Conservation (phyloP, 2,329 filamentous ascomycete species). For the Furcasterigmium sp. region DNA sequence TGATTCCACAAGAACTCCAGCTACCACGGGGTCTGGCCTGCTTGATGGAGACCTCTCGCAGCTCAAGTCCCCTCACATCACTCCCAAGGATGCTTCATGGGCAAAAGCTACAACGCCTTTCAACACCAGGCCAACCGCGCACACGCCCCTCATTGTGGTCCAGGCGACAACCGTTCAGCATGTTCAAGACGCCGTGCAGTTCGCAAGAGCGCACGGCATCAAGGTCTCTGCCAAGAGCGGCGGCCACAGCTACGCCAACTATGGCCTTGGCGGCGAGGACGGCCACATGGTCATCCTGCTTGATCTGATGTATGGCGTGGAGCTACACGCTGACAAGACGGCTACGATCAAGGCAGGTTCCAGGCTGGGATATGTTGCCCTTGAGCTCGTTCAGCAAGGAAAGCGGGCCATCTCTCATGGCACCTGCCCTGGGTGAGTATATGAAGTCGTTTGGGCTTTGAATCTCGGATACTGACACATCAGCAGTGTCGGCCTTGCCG, state of each 20-base stretch:
- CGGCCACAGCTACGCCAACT: slow-evolving; percentile 46
- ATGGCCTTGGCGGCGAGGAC: slow-evolving; percentile 41
- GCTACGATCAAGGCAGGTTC: slow-evolving; percentile 43
- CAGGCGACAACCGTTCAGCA: slow-evolving; percentile 34
- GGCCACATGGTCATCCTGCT: slow-evolving; percentile 43
- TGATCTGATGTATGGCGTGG: slow-evolving; percentile 35
- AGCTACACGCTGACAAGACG: slow-evolving; percentile 30
- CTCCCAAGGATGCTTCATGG: slow-evolving; percentile 1
- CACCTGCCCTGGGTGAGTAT: slow-evolving; percentile 43
- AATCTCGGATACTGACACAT: neutral
- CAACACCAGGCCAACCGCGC: slow-evolving; percentile 23
- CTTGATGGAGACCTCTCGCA: too few relatives aligned
- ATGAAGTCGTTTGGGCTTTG: neutral
- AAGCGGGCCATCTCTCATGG: slow-evolving; percentile 41
- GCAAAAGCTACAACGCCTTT: slow-evolving; percentile 17
- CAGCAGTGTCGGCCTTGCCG: slow-evolving; percentile 29
- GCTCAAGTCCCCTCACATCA: too few relatives aligned
- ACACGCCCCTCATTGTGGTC: slow-evolving; percentile 37
- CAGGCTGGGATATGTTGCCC: slow-evolving; percentile 41
- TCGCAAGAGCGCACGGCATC: slow-evolving; percentile 32
- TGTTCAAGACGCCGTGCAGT: slow-evolving; percentile 39
- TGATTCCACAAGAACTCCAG: too few relatives aligned
- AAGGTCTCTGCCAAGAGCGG: slow-evolving; percentile 45
- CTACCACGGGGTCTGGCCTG: too few relatives aligned
- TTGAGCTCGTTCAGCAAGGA: slow-evolving; percentile 30